phyloP scores from a whole-genome alignment of 2,329 filamentous ascomycete species.

The Sporothrix euskadiensis region DNA sequence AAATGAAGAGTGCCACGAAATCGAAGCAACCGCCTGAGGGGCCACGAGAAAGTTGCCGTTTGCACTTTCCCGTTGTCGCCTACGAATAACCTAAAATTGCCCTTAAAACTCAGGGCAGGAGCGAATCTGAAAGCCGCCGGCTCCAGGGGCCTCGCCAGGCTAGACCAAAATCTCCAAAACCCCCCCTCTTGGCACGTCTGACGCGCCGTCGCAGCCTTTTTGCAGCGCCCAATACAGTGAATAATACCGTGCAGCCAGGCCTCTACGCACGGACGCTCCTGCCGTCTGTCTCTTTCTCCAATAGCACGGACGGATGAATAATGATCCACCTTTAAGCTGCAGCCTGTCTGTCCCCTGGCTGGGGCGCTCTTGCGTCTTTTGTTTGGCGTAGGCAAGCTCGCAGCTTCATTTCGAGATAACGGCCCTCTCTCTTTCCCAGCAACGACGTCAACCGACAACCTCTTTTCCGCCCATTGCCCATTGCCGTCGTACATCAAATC shows the following conservation, averaged over 20 bases:
- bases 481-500: background rate
- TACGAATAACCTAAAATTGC: background rate
- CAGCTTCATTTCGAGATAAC: slow-evolving; percentile 22
- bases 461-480: background rate
- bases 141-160: background rate
- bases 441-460: slow-evolving; percentile 1
- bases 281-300: background rate
- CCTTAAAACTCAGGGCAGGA: slow-evolving; percentile 4
- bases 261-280: slow-evolving; percentile 1
- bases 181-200: background rate
- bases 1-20: background rate
- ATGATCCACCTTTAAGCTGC: slow-evolving; percentile 25
- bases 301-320: slow-evolving; percentile 12
- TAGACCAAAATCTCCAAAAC: background rate
- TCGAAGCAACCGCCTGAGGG: background rate
- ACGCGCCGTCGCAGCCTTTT: background rate
- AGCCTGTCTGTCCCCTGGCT: slow-evolving; percentile 10
- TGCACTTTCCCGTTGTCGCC: slow-evolving; percentile 14
- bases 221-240: background rate
- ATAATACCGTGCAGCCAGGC: background rate
- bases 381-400: slow-evolving; percentile 14
- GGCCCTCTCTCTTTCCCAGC: background rate
- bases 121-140: background rate
- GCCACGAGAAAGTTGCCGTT: background rate
- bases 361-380: slow-evolving; percentile 25